Conservation (phyloP, 192 early-diverging fungal genomes). For the Pecoramyces ruminantium region DNA sequence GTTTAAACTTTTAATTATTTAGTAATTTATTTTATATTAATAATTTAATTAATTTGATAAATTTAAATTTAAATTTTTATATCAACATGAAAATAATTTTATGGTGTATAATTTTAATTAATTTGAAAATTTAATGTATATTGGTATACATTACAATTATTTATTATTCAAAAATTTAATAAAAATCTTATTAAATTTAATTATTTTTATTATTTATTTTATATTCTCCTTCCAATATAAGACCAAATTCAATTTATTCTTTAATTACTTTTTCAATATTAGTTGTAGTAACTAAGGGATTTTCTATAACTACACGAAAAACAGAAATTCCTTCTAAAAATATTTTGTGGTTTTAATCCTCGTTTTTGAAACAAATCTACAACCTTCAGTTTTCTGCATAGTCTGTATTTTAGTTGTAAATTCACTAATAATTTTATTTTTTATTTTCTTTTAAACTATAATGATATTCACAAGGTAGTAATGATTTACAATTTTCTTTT, state of each 20-base stretch:
- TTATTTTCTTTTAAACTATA: not conserved
- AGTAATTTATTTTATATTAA: too few relatives aligned
- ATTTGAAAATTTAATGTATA: too few relatives aligned
- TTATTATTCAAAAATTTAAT: too few relatives aligned
- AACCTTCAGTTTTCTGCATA: not conserved
- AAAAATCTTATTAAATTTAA: too few relatives aligned
- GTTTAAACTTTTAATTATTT: too few relatives aligned
- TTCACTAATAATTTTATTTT: not conserved
- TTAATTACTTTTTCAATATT: slow-evolving; percentile 23
- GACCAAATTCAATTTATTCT: slow-evolving; percentile 16
- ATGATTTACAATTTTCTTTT: slow-evolving; percentile 9
- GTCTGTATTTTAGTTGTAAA: not conserved
- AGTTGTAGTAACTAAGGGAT: slow-evolving; percentile 30
- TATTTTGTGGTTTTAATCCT: slow-evolving; percentile 2
- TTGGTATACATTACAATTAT: too few relatives aligned
- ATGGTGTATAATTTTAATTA: too few relatives aligned
- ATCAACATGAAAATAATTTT: too few relatives aligned
- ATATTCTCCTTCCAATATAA: slow-evolving; percentile 13
- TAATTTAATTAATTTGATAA: too few relatives aligned
- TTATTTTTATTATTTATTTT: too few relatives aligned
- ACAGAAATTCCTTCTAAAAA: slow-evolving; percentile 13
- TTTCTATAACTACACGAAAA: slow-evolving; percentile 33
- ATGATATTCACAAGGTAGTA: too few relatives aligned
- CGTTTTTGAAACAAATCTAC: slow-evolving; percentile 27
- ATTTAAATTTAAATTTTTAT: too few relatives aligned